Evolutionary conservation across 306 rosid genomes (phyloP), one percentile per base, ranked within the genome.

Genomic region (Mimosa pudica): DNA sequence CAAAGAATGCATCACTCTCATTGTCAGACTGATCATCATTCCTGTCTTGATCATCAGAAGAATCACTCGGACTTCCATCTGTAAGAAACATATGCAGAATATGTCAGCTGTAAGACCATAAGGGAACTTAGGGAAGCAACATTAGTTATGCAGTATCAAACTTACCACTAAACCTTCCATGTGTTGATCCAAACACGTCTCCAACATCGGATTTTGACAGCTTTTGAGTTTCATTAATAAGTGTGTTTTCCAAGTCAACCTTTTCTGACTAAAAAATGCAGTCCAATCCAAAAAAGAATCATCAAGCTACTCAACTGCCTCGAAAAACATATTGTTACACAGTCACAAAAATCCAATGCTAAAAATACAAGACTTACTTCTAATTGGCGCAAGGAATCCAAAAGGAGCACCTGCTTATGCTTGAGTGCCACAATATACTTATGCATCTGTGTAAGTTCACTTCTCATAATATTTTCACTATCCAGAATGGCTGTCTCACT

Each of bases 181-280:
- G 82, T 74, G 57, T 86, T 63, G 73, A 79, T 73, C 78, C 75
- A 67, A 87, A 63, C 48, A 88, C 88, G 49, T 75, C 70, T 70
- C 82, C 83, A 44, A 10, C 8, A 70, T 61, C 62, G 55, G 81
- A 87, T 69, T 81, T 83, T 42, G 82, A 64, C 81, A 82, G 91
- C 81, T 84, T 81, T 80, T 87, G 93, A 84, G 87, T 88, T 88
- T 86, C 92, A 79, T 86, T 90, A 79, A 91, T 89, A 13, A 89
- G 86, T 35, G 93, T 87, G 67, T 91, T 89, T 83, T 91, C 91
- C 88, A 91, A 88, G 78, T 91, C 97, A 77, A 91, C 90, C 73
- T 88, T 89, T 76, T 91, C 94, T 82, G 97, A 86, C 97, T 91
- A 82, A 85, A 88, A 60, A 78, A 84, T 48, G 20, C 79, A 84